phyloP scores from a whole-genome alignment of 2,329 filamentous ascomycete species.

The Penicillium sp. region DNA sequence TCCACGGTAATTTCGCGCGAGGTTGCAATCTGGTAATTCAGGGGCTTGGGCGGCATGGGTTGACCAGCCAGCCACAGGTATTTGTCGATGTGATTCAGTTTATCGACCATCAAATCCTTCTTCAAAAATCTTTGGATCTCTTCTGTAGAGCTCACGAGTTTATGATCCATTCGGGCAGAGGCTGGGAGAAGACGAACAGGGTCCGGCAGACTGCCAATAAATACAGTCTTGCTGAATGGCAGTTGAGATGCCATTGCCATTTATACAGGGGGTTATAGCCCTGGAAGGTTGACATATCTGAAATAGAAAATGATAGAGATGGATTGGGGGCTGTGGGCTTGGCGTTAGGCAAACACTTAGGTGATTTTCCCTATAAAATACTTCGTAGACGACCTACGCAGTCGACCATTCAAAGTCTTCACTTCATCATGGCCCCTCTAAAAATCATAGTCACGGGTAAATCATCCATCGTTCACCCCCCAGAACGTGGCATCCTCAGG shows the following conservation, averaged over 20 bases:
- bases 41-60: conserved; percentile 21
- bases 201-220: not conserved
- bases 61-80: conserved; percentile 29
- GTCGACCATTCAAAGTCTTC: too few relatives aligned
- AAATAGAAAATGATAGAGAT: too few relatives aligned
- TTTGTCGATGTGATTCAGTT: conserved; percentile 24
- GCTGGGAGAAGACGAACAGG: not conserved
- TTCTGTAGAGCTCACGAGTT: not conserved
- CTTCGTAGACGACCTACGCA: too few relatives aligned
- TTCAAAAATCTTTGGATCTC: not conserved
- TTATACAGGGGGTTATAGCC: too few relatives aligned
- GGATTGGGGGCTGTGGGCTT: too few relatives aligned
- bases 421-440: not conserved
- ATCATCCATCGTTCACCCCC: not conserved
- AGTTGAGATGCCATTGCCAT: not conserved
- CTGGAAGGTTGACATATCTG: too few relatives aligned
- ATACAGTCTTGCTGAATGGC: not conserved
- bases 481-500: conserved; percentile 1
- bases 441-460: conserved; percentile 1
- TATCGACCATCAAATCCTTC: not conserved
- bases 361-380: too few relatives aligned
- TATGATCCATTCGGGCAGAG: not conserved
- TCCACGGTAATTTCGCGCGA: conserved; percentile 19
- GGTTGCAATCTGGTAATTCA: conserved; percentile 21
- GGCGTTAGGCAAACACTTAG: too few relatives aligned